Base-by-base conservation (phyloP, 345 rosid genomes). In the Balakata baccata region DNA sequence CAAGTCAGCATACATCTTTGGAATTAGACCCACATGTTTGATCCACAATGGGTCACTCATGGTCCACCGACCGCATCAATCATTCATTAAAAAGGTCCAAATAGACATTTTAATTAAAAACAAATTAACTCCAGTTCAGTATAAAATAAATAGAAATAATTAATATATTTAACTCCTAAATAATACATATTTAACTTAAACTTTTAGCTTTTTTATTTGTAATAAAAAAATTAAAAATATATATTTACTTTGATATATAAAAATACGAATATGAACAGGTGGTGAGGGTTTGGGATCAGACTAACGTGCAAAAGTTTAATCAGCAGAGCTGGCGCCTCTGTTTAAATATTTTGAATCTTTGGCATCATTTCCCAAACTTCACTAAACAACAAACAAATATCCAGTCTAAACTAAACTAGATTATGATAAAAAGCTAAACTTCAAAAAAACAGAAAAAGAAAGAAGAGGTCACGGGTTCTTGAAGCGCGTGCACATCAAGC, bases 271-370 rank as follows among this genome's bases (percentile, higher is more conserved):
- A 29, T 29, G 1, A 29, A 29, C 34, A 29, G 34, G 2, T 1
- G 34, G 34, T 29, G 34, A 29, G 34, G 2, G 34, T 29, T 29
- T 29, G 34, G 34, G 34, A 29, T 29, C 34, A 2, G 34, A 29
- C 34, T 29, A 2, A 29, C 34, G 34, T 29, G 34, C 34, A 29
- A 29, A 29, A 29, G 34, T 1, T 29, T 29, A 29, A 29, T 29
- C 34, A 29, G 34, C 34, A 50, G 70, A 63, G 74, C 75, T 76
- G 79, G 79, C 79, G 75, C 68, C 51, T 53, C 71, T 60, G 74
- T 16, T 59, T n/a, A n/a, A 41, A 41, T 20, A 12, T 61, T 61
- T 75, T 68, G 73, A 76, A 70, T 64, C 64, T 66, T 54, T 59
- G 64, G 53, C 76, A 50, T 38, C 76, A 66, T 49, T 71, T 41